These are phyloP conservation scores for Neoboletus magnificus DNA, from an alignment of 768 basidiomycete genomes.

Conservation along the genomic window DNA sequence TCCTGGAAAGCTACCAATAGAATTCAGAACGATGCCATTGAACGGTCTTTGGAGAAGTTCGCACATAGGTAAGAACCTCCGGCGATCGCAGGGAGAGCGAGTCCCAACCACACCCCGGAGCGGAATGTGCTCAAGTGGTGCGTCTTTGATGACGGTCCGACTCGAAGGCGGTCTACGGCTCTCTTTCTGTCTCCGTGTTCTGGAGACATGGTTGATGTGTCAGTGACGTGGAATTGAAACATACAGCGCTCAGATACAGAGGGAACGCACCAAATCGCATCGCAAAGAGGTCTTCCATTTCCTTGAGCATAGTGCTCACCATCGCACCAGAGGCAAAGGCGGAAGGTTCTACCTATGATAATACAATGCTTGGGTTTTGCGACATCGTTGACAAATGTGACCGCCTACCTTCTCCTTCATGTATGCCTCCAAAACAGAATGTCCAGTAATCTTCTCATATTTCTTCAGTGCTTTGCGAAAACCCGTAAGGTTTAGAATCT, in stretches of 20 bases:
- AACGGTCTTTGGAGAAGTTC: background rate
- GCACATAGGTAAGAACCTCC: constrained; percentile 60
- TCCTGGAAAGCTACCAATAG: constrained; percentile 48
- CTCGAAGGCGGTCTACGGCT: constrained; percentile 66
- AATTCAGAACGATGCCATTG: background rate
- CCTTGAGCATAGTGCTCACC: constrained; percentile 63
- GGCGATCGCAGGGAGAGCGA: constrained; percentile 66
- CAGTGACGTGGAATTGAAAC: background rate
- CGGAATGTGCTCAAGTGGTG: constrained; percentile 76
- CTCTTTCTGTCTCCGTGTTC: constrained; percentile 74
- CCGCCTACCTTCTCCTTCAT: constrained; percentile 66
- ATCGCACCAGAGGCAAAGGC: constrained; percentile 61
- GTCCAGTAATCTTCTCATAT: constrained; percentile 76
- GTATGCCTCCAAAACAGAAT: constrained; percentile 75
- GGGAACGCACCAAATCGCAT: constrained; percentile 61
- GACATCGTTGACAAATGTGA: background rate
- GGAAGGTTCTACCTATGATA: constrained; percentile 58
- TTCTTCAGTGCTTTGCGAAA: constrained; percentile 86
- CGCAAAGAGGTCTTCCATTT: constrained; percentile 77
- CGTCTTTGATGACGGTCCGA: constrained; percentile 46
- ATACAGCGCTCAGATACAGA: background rate
- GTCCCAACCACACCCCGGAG: constrained; percentile 67
- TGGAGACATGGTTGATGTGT: constrained; percentile 10
- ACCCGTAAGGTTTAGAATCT: constrained; percentile 87
- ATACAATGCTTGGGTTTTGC: background rate